Conservation (phyloP, 495 filamentous ascomycete genomes). For the Aspergillus ostianus region DNA sequence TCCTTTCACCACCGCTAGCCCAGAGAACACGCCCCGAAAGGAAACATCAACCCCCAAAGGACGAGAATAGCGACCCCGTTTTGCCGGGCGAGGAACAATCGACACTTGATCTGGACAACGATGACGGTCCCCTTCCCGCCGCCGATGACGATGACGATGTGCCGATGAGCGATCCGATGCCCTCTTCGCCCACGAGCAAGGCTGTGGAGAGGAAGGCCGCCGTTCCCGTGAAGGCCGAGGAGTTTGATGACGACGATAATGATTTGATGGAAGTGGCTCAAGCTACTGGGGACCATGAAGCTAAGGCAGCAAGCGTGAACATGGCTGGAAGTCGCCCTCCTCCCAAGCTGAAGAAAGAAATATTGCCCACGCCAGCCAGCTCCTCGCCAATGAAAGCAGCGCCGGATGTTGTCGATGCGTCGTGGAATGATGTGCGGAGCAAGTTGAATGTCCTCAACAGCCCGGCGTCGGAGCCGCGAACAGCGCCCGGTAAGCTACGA, state of each 20-base stretch:
- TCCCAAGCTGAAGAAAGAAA: constrained; percentile 68
- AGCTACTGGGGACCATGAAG: constrained; percentile 60
- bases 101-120: constrained; percentile 41
- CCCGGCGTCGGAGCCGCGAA: constrained; percentile 58
- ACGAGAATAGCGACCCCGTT: constrained; percentile 43
- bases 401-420: constrained; percentile 67
- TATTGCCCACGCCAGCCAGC: constrained; percentile 64
- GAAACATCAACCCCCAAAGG: constrained; percentile 25
- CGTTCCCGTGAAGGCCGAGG: constrained; percentile 57
- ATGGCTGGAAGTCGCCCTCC: constrained; percentile 78
- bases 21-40: constrained; percentile 45
- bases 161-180: constrained; percentile 79
- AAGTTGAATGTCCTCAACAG: constrained; percentile 83
- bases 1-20: constrained; percentile 70
- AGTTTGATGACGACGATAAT: constrained; percentile 70
- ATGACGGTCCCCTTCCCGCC: constrained; percentile 54
- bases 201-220: constrained; percentile 71
- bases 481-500: constrained; percentile 70
- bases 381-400: constrained; percentile 70
- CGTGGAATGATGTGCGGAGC: constrained; percentile 85
- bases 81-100: constrained; percentile 34
- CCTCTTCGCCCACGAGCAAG: constrained; percentile 84
- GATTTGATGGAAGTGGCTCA: constrained; percentile 86
- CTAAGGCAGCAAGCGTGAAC: constrained; percentile 71
- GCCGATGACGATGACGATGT: constrained; percentile 63